A percentile compares a stretch with the other conserved stretches of the same genome.
Evolutionary conservation across 2,329 filamentous ascomycete genomes (phyloP).

Genomic region (Fusarium lateritium): DNA sequence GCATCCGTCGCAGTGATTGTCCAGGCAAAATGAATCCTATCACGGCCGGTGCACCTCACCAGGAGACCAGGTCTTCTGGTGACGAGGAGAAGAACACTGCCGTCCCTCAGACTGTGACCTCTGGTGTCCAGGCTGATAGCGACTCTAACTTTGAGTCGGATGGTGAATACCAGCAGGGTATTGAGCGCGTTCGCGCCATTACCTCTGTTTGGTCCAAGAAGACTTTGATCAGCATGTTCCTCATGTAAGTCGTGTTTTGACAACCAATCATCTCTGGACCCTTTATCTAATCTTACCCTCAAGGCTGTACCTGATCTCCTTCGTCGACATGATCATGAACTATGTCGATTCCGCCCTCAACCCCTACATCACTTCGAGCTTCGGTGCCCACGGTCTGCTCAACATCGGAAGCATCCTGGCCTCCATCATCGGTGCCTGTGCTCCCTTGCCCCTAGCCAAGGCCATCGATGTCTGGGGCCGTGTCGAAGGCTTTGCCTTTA

Average conservation of each 20-base stretch:
- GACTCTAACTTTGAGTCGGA: constrained; percentile 19
- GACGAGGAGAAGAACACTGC: constrained; percentile 13
- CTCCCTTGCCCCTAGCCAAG: constrained; percentile 62
- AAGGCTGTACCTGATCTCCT: constrained; percentile 58
- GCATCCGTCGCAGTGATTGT: neutral
- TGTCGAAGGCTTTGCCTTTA: constrained; percentile 61
- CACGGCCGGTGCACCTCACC: neutral
- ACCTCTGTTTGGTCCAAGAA: constrained; percentile 56
- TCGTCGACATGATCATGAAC: constrained; percentile 56
- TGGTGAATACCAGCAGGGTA: constrained; percentile 52
- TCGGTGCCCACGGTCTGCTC: constrained; percentile 75
- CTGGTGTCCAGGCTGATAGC: constrained; percentile 4
- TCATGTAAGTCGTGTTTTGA: constrained; percentile 51
- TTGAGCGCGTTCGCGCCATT: constrained; percentile 56
- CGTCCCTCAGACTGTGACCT: constrained; percentile 1
- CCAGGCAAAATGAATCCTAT: constrained; percentile 16
- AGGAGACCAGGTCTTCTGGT: constrained; percentile 10
- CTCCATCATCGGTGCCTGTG: constrained; percentile 55
- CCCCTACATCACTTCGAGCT: constrained; percentile 77
- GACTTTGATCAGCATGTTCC: constrained; percentile 55
- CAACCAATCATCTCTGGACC: accelerated
- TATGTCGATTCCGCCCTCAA: constrained; percentile 65
- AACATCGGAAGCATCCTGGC: constrained; percentile 73
- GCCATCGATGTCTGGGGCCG: constrained; percentile 66
- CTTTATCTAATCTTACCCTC: neutral